phyloP scores from a whole-genome alignment of 305 asterid species.

The Plantago lanceolata region DNA sequence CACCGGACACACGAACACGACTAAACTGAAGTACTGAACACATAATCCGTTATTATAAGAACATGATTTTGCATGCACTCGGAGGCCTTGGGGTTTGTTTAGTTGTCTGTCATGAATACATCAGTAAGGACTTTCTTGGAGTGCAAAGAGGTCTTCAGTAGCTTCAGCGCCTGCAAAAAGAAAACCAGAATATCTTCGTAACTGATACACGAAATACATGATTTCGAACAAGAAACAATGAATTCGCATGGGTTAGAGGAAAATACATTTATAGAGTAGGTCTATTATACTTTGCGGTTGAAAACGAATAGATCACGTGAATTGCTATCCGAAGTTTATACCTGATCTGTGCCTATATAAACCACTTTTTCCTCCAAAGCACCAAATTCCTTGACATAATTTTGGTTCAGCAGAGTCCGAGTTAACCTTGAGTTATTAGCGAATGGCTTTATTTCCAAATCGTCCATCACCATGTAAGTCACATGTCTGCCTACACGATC shows the following conservation, averaged over 20 bases:
- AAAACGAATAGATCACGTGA: too few relatives aligned
- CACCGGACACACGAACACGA: too few relatives aligned
- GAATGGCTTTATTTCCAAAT: slow-evolving; percentile 37
- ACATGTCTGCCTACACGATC: too few relatives aligned
- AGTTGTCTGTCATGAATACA: slow-evolving; percentile 21
- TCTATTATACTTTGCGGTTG: too few relatives aligned
- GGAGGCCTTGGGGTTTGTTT: background rate
- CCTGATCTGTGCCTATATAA: slow-evolving; percentile 30
- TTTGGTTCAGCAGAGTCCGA: slow-evolving; percentile 29
- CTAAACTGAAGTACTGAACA: too few relatives aligned
- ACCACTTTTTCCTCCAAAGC: slow-evolving; percentile 37
- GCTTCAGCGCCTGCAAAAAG: slow-evolving; percentile 24
- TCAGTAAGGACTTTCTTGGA: slow-evolving; percentile 27
- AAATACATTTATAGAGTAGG: too few relatives aligned
- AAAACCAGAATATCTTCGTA: background rate
- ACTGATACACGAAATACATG: background rate
- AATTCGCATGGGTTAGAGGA: too few relatives aligned
- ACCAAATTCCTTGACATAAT: slow-evolving; percentile 27
- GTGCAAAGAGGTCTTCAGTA: slow-evolving; percentile 30
- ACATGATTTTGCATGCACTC: too few relatives aligned
- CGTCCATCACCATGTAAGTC: slow-evolving; percentile 42
- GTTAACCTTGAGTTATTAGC: slow-evolving; percentile 36
- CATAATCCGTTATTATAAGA: too few relatives aligned
- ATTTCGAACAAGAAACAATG: too few relatives aligned
- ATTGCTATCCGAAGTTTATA: background rate